These are phyloP conservation scores for Backusella australiensis DNA, from an alignment of 192 early-diverging fungal species.

Conservation along the genomic window DNA sequence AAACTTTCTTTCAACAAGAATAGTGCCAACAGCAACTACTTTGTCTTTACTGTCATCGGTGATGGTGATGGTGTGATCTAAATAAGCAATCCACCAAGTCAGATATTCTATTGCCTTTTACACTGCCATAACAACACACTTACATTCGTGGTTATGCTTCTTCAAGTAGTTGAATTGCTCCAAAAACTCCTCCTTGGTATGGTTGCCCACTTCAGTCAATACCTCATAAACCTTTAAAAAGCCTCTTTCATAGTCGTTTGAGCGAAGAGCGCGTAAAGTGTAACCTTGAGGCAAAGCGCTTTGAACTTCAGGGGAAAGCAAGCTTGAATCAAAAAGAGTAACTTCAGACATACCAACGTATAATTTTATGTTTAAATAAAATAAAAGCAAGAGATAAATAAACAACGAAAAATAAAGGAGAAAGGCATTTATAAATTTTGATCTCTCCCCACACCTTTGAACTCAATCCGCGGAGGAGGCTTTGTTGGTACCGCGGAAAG, in stretches of 20 bases:
- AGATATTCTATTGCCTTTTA: background rate
- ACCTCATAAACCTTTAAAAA: slow-evolving; percentile 59
- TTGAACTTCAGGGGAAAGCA: slow-evolving; percentile 72
- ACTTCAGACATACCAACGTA: slow-evolving; percentile 23
- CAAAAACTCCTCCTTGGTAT: slow-evolving; percentile 64
- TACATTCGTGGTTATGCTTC: slow-evolving; percentile 72
- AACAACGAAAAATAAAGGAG: background rate
- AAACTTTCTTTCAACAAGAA: slow-evolving; percentile 86
- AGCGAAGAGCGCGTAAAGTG: slow-evolving; percentile 61
- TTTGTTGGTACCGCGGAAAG: background rate
- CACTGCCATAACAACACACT: slow-evolving; percentile 15
- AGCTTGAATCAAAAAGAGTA: slow-evolving; percentile 57
- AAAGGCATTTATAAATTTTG: background rate
- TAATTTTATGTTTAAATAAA: background rate
- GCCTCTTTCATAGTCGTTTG: slow-evolving; percentile 75
- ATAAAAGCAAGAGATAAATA: background rate
- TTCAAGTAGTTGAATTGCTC: slow-evolving; percentile 67
- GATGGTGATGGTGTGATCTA: slow-evolving; percentile 77
- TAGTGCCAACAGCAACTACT: slow-evolving; percentile 78
- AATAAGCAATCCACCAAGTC: background rate
- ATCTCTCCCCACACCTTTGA: background rate
- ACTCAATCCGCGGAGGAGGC: background rate
- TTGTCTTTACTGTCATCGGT: slow-evolving; percentile 56
- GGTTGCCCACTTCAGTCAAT: slow-evolving; percentile 72
- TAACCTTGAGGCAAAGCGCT: slow-evolving; percentile 61